Conservation (phyloP, 2,329 filamentous ascomycete species). For the Hirsutella thompsonii region DNA sequence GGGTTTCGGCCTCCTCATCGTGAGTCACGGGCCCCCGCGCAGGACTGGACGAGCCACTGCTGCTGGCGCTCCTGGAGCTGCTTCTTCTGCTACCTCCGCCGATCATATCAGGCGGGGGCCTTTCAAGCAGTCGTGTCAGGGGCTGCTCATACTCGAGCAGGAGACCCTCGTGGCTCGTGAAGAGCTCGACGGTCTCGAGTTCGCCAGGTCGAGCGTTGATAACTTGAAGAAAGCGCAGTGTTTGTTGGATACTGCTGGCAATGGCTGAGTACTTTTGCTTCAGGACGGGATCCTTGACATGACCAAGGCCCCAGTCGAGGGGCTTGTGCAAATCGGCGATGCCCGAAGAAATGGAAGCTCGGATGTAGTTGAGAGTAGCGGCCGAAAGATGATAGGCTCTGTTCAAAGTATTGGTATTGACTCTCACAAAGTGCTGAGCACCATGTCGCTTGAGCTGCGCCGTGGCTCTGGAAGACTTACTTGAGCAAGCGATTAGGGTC, state of each 20-base stretch:
- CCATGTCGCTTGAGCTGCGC: background rate
- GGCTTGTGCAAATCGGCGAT: conserved; percentile 90
- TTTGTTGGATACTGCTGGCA: conserved; percentile 77
- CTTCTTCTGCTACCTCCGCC: background rate
- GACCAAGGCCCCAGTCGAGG: conserved; percentile 87
- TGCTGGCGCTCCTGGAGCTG: background rate
- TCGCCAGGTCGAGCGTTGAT: conserved; percentile 77
- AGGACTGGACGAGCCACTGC: conserved; percentile 26
- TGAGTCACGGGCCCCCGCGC: conserved; percentile 13
- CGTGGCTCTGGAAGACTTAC: conserved; percentile 20
- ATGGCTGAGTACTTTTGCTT: conserved; percentile 79
- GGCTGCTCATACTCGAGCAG: conserved; percentile 89
- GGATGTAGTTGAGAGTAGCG: conserved; percentile 86
- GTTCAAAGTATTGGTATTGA: conserved; percentile 12
- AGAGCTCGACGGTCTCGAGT: conserved; percentile 86
- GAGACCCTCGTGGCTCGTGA: conserved; percentile 89
- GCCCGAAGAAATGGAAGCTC: conserved; percentile 70
- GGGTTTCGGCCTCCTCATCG: background rate
- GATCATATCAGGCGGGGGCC: conserved; percentile 29
- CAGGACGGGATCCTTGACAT: conserved; percentile 72
- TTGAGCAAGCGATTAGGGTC: conserved; percentile 74
- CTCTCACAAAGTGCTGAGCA: background rate
- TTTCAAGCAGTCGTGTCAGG: conserved; percentile 63
- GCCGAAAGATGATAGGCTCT: conserved; percentile 93
- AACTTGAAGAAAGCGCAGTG: conserved; percentile 85